phyloP scores from a whole-genome alignment of 352 stramenopile genomes.

The Phytophthora chlamydospora region DNA sequence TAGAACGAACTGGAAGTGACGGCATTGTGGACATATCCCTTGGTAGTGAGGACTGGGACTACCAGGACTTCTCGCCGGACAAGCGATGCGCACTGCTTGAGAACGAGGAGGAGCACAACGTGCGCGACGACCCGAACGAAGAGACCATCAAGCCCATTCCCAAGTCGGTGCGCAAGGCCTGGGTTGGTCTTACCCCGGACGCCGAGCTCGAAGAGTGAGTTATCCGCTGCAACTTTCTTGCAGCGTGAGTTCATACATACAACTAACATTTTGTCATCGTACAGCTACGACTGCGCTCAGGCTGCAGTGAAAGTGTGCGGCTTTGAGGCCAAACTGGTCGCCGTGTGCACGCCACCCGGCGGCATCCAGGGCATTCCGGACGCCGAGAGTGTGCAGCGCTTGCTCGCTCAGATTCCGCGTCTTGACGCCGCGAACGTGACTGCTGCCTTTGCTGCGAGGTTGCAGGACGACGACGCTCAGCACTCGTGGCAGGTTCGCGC shows the following conservation, averaged over 20 bases:
- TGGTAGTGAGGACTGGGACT: constrained; percentile 72
- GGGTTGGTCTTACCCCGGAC: constrained; percentile 54
- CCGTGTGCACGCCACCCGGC: constrained; percentile 49
- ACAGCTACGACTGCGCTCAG: constrained; percentile 35
- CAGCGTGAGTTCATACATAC: background rate
- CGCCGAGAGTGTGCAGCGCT: constrained; percentile 45
- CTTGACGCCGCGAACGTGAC: constrained; percentile 41
- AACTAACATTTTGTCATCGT: background rate
- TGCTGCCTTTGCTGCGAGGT: constrained; percentile 38
- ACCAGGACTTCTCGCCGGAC: constrained; percentile 71
- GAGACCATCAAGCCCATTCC: constrained; percentile 39
- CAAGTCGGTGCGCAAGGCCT: constrained; percentile 36
- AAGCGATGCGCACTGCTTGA: constrained; percentile 66
- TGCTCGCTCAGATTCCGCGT: constrained; percentile 48
- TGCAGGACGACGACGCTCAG: constrained; percentile 38
- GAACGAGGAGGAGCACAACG: constrained; percentile 49
- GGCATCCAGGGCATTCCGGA: constrained; percentile 66
- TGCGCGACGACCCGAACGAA: constrained; percentile 44
- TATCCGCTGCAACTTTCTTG: background rate
- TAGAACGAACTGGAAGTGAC: background rate
- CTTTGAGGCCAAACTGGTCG: constrained; percentile 59
- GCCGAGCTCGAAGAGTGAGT: constrained; percentile 56
- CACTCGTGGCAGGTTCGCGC: constrained; percentile 58
- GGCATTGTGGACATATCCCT: background rate
- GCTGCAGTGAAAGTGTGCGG: constrained; percentile 14